Base-by-base conservation (phyloP, 169 alveolate species). In the Cystoisospora suis region DNA sequence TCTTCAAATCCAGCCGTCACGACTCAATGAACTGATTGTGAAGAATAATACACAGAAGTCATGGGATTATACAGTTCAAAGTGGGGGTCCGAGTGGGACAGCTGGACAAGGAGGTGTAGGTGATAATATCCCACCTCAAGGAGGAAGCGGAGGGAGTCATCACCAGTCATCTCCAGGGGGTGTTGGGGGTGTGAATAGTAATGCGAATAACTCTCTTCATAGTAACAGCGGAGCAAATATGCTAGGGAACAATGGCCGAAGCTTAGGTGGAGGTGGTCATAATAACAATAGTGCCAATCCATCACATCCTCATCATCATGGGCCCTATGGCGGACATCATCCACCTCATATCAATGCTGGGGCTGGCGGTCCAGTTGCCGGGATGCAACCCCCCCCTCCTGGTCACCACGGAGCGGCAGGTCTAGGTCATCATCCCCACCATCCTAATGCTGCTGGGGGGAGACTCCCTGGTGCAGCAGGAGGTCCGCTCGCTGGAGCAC, bases 41-140 rank as follows among this genome's bases (percentile, higher is more conserved):
- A 93, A 94, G 87, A 65, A 85, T 27, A 94, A 94, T 58, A 93
- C 86, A 45, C 77, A 93, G 7, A 91, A 89, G 59, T 59, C 93
- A 23, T 86, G 96, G 95, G 96, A 94, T 81, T 94, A 91, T 69
- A 93, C 95, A 36, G 56, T 72, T 9, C 77, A 58, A 44, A 58
- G 80, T 12, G 77, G 79, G 20, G 80, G 65, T 1, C 79, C 79
- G 89, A 32, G 69, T 1, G 80, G 89, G 17, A 44, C 89, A 38
- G 36, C 65, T 0, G 80, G 80, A 27, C 81, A 81, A 34, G 38
- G 87, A 56, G 58, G 90, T 38, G 75, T 85, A 81, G 34, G 77
- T 47, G 75, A 47, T 23, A 15, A 34, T 86, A 32, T 40, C 36
- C 29, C 85, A 56, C 49, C 94, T 59, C 75, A 79, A 56, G 93